phyloP scores from a whole-genome alignment of 2,329 filamentous ascomycete genomes.

The Aspergillus bombycis region DNA sequence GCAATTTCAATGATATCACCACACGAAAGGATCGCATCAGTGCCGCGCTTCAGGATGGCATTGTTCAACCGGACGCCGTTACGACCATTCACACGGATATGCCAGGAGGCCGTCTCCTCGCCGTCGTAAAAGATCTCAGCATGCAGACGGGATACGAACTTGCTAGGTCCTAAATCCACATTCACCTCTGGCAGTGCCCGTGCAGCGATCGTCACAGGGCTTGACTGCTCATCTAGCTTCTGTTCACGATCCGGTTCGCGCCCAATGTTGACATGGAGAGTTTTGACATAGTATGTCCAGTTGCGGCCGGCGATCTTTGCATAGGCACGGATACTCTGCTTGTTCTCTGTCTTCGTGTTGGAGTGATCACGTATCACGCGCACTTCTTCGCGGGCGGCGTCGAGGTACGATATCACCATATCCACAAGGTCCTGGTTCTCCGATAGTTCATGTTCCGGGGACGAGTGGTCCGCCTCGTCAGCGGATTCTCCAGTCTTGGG shows the following conservation, averaged over 20 bases:
- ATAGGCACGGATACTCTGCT: constrained; percentile 53
- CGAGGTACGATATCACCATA: constrained; percentile 51
- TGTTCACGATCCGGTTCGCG: constrained; percentile 52
- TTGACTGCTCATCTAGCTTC: constrained; percentile 48
- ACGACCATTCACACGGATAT: constrained; percentile 82
- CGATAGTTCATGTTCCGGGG: constrained; percentile 45
- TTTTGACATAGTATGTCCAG: constrained; percentile 57
- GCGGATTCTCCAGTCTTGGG: constrained; percentile 43
- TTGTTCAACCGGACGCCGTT: constrained; percentile 90
- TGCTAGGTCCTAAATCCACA: constrained; percentile 85
- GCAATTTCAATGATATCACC: constrained; percentile 91
- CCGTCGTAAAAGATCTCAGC: constrained; percentile 76
- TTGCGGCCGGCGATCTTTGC: constrained; percentile 55
- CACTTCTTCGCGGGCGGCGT: constrained; percentile 47
- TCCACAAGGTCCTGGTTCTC: constrained; percentile 51
- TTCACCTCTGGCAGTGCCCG: constrained; percentile 62
- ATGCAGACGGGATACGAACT: constrained; percentile 77
- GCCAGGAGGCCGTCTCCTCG: constrained; percentile 69
- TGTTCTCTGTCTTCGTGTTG: constrained; percentile 49
- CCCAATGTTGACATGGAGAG: constrained; percentile 53
- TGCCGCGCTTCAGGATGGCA: constrained; percentile 66
- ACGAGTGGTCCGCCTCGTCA: constrained; percentile 46
- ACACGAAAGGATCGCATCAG: constrained; percentile 70
- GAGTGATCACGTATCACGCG: constrained; percentile 49
- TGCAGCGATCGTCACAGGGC: constrained; percentile 49